A percentile compares a stretch with the other conserved stretches of the same genome.
phyloP scores from a whole-genome alignment of 164 flowering plant species.

The Annona squamosa region DNA sequence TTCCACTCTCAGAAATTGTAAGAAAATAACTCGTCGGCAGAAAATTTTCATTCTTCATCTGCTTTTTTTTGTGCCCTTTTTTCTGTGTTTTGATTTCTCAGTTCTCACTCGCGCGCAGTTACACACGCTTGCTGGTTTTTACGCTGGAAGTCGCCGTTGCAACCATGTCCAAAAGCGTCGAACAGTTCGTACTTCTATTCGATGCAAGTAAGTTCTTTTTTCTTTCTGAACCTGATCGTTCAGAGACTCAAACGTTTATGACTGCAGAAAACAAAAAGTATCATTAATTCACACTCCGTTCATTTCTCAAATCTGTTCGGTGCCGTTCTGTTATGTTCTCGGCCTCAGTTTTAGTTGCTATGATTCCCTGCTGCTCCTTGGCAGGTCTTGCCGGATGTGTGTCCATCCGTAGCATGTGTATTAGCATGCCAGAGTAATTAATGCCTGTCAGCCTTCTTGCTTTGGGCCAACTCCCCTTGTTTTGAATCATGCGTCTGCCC shows the following conservation, averaged over 20 bases:
- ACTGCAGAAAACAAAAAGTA: background rate
- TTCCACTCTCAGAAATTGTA: constrained; percentile 85
- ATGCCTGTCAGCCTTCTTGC: background rate
- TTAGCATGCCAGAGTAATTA: background rate
- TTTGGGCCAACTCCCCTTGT: background rate
- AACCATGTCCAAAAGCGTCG: constrained; percentile 70
- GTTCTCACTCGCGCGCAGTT: constrained; percentile 28
- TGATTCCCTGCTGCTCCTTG: background rate
- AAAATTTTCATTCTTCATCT: background rate
- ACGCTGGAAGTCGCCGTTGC: constrained; percentile 88
- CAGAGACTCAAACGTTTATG: constrained; percentile 17
- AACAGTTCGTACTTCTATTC: constrained; percentile 77
- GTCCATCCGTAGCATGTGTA: background rate
- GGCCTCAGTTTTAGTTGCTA: background rate
- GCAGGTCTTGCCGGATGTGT: background rate
- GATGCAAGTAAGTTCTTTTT: constrained; percentile 78
- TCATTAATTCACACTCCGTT: background rate
- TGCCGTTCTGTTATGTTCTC: background rate
- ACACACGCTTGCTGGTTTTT: constrained; percentile 76
- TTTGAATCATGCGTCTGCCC: background rate
- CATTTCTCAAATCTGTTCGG: background rate
- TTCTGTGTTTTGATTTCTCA: constrained; percentile 2
- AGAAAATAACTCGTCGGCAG: constrained; percentile 18
- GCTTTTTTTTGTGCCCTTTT: background rate
- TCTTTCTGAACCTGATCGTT: background rate